phyloP scores from a whole-genome alignment of 1,284 basidiomycete species.

The Boletus sp. region DNA sequence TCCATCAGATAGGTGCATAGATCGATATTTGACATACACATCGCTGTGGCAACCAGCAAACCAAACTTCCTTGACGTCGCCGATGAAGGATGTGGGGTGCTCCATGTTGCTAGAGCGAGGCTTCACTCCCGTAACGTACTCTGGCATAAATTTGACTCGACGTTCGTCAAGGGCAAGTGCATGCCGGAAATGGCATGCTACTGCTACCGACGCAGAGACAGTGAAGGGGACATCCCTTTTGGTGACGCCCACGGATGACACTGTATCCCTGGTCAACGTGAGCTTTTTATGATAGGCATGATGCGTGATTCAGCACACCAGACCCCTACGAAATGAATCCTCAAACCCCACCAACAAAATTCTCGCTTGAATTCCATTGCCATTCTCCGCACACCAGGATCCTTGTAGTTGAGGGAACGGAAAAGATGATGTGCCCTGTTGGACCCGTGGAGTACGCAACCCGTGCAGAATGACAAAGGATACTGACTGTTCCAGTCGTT shows the following conservation, averaged over 20 bases:
- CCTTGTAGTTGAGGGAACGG: too few species aligned
- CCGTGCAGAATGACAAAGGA: too few species aligned
- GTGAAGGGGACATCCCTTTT: conserved; percentile 25
- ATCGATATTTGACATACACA: background rate
- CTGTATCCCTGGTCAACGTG: conserved; percentile 42
- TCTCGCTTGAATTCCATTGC: background rate
- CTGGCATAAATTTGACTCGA: conserved; percentile 44
- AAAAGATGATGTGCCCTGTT: too few species aligned
- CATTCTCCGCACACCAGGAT: too few species aligned
- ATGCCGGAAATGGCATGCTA: conserved; percentile 41
- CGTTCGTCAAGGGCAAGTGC: conserved; percentile 45
- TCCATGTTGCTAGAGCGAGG: too few species aligned
- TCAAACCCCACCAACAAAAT: background rate
- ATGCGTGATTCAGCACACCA: background rate
- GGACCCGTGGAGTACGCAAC: background rate
- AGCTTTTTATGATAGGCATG: too few species aligned
- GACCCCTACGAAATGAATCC: background rate
- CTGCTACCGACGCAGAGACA: conserved; percentile 11
- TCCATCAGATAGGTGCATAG: background rate
- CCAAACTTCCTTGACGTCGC: background rate
- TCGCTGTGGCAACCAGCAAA: background rate
- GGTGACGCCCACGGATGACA: conserved; percentile 39
- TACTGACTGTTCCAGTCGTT: too few species aligned
- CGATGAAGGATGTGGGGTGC: background rate
- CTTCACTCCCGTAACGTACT: conserved; percentile 25